A percentile compares a stretch with the other conserved stretches of the same genome.
These are phyloP conservation scores for Podospora tetraspora DNA, from an alignment of 495 filamentous ascomycete genomes.

Conservation along the genomic window DNA sequence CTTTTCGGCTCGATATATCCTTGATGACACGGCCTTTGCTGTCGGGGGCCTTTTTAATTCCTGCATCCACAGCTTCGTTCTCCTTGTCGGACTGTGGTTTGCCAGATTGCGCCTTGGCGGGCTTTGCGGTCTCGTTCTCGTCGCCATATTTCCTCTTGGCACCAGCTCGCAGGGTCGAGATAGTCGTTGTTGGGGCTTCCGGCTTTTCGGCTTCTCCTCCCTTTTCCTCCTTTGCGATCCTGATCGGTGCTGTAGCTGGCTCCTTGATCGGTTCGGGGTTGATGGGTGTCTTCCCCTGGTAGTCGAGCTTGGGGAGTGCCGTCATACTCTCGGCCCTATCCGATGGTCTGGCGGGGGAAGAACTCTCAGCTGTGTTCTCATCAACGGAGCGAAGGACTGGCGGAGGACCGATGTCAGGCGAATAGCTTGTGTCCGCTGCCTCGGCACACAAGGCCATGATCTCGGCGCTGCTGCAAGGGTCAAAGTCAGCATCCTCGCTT, in stretches of 20 bases:
- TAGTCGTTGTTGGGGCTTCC: background rate
- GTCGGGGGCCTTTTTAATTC: conserved; percentile 6
- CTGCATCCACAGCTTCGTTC: conserved; percentile 13
- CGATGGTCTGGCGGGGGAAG: conserved; percentile 30
- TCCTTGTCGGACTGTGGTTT: conserved; percentile 30
- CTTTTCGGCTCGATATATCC: conserved; percentile 30
- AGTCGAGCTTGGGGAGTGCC: conserved; percentile 17
- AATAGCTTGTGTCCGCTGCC: conserved; percentile 48
- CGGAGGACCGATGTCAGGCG: conserved; percentile 62
- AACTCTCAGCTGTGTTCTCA: conserved; percentile 56
- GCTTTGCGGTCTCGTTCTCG: conserved; percentile 23
- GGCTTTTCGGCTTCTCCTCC: conserved; percentile 1
- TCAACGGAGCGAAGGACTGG: conserved; percentile 59
- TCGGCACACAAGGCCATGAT: conserved; percentile 46
- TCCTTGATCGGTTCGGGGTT: conserved; percentile 22
- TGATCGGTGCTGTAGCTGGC: background rate
- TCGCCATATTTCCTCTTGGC: conserved; percentile 34
- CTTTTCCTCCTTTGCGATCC: conserved; percentile 13
- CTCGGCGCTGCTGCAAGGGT: conserved; percentile 31
- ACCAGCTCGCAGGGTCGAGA: conserved; percentile 20
- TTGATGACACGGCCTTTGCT: conserved; percentile 24
- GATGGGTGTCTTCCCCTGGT: conserved; percentile 15
- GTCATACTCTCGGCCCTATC: conserved; percentile 7
- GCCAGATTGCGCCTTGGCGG: conserved; percentile 16
- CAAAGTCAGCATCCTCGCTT: conserved; percentile 13